phyloP scores from a whole-genome alignment of 192 early-diverging fungal genomes.

The Fimicolochytrium jonesii region DNA sequence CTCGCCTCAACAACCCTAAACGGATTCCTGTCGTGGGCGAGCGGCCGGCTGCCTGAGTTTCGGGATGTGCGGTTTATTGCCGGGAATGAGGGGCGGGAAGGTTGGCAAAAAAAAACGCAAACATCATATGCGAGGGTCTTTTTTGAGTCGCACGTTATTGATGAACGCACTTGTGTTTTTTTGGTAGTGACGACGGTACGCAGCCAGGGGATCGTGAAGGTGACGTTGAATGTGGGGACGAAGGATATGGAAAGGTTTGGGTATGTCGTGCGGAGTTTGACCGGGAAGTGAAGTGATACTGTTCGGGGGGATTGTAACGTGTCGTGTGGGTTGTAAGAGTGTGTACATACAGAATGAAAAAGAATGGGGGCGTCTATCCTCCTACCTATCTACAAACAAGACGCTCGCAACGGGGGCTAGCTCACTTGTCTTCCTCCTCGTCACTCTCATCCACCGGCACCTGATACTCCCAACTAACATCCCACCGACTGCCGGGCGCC shows the following conservation, averaged over 20 bases:
- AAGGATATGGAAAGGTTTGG: constrained; percentile 54
- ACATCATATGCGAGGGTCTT: too few relatives aligned
- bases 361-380: too few relatives aligned
- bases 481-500: constrained; percentile 73
- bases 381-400: too few relatives aligned
- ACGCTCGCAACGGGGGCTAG: too few relatives aligned
- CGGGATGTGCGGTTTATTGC: constrained; percentile 52
- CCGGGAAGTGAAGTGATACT: neutral
- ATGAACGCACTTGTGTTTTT: neutral
- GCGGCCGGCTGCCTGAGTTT: constrained; percentile 54
- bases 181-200: constrained; percentile 47
- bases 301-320: too few relatives aligned
- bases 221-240: constrained; percentile 41
- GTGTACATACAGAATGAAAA: too few relatives aligned
- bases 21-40: constrained; percentile 43
- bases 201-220: constrained; percentile 52
- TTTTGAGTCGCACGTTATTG: too few relatives aligned
- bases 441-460: constrained; percentile 31
- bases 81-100: constrained; percentile 50
- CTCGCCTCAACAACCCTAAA: constrained; percentile 52
- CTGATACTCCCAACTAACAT: constrained; percentile 67
- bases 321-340: too few relatives aligned
- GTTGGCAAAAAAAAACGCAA: too few relatives aligned
- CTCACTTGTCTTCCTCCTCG: constrained; percentile 9
- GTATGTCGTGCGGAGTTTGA: constrained; percentile 9